These are phyloP conservation scores for Puccinia horiana DNA, from an alignment of 1,284 basidiomycete species.

Conservation along the genomic window DNA sequence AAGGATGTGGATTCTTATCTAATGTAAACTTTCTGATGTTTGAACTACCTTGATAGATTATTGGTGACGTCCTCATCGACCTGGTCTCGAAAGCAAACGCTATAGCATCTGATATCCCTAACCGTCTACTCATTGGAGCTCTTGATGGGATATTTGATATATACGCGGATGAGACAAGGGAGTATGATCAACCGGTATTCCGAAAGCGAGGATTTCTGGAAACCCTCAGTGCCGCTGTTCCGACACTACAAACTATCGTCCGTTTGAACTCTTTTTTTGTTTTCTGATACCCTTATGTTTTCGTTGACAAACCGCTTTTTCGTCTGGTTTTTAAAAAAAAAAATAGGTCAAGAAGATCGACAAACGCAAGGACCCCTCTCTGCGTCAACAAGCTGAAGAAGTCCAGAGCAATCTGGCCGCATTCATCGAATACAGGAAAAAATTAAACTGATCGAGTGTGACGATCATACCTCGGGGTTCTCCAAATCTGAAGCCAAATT, in stretches of 20 bases:
- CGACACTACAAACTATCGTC: conserved; percentile 23
- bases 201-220: conserved; percentile 21
- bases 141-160: conserved; percentile 42
- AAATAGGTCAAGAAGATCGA: conserved; percentile 46
- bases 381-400: conserved; percentile 26
- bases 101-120: neutral
- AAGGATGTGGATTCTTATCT: neutral
- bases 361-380: conserved; percentile 23
- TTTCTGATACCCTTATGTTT: no score
- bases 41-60: neutral
- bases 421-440: conserved; percentile 37
- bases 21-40: neutral
- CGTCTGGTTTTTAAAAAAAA: neutral
- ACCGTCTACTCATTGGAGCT: conserved; percentile 8
- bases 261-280: neutral
- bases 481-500: no score
- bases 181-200: conserved; percentile 35
- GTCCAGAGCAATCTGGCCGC: conserved; percentile 18
- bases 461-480: no score
- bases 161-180: conserved; percentile 23
- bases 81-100: conserved; percentile 1
- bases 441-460: neutral
- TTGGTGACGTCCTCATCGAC: conserved; percentile 29
- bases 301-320: neutral
- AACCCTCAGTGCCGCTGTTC: neutral